A percentile compares a stretch with the other conserved stretches of the same genome.
phyloP scores from a whole-genome alignment of 2,329 filamentous ascomycete species.

The Penicillium verrucosum region DNA sequence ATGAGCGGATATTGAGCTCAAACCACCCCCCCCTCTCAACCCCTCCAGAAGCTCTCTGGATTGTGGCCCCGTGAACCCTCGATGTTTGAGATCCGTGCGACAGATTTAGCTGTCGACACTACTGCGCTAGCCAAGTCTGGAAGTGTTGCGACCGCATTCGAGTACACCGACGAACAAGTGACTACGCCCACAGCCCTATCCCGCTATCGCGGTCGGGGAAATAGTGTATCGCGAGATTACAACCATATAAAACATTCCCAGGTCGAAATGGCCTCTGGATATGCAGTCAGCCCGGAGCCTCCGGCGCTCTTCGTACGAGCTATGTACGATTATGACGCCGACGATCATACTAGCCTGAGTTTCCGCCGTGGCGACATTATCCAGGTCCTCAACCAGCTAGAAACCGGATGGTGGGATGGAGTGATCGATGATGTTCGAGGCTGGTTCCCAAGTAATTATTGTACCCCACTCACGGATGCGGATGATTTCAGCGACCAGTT shows the following conservation, averaged over 20 bases:
- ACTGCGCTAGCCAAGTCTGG: conserved; percentile 35
- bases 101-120: conserved; percentile 35
- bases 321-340: conserved; percentile 95
- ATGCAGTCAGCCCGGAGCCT: conserved; percentile 39
- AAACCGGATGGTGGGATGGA: conserved; percentile 99
- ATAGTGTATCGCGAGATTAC: conserved; percentile 28
- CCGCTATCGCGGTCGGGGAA: conserved; percentile 31
- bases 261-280: conserved; percentile 32
- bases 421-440: conserved; percentile 94
- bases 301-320: conserved; percentile 81
- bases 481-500: conserved; percentile 67
- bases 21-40: background rate
- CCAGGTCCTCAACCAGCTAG: conserved; percentile 95
- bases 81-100: conserved; percentile 36
- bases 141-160: conserved; percentile 42
- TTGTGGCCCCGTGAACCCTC: conserved; percentile 12
- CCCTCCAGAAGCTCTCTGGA: conserved; percentile 6
- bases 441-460: conserved; percentile 99
- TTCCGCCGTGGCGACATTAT: conserved; percentile 97
- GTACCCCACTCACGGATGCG: conserved; percentile 74
- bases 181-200: conserved; percentile 30
- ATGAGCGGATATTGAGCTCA: conserved; percentile 23
- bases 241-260: conserved; percentile 24
- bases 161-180: conserved; percentile 42
- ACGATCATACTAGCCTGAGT: conserved; percentile 93